Base-by-base conservation (phyloP, 805 yeast genomes). In the Ogataea trehaloabstinens region DNA sequence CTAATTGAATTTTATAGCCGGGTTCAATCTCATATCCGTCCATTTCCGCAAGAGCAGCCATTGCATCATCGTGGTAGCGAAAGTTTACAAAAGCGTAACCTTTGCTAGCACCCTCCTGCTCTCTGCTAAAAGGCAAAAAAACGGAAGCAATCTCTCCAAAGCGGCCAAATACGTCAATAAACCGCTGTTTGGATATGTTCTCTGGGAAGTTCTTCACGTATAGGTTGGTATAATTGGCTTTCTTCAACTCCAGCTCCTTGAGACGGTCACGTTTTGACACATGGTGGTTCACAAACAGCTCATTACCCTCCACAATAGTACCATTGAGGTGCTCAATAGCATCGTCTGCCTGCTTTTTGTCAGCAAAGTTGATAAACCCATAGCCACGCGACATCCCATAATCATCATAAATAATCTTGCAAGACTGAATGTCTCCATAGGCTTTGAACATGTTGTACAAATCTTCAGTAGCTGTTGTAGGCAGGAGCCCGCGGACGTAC, bases 351-450 rank as follows among this genome's bases (percentile, higher is more conserved):
- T 76, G 74, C 8, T 68, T 69, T 33, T 76, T 73, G 40, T 68
- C 63, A 35, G 72, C 66, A 54, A 71, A 85, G 45, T 84, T 82
- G 13, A 85, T 74, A 60, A 85, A 85, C 6, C 91, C 93, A 56
- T 71, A 78, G 18, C 80, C 77, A 46, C 64, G 66, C 20, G 71
- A 64, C 18, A 52, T 53, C 10, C 77, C 76, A 41, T 50, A 63
- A 20, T 71, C 73, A 45, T 74, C 73, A 37, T 61, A 57, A 6
- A 76, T 70, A 12, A 76, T 61, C 45, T 76, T 76, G 43, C 77
- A 65, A 4, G 74, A 64, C 7, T 65, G 43, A 6, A 73, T 57
- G 1, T 66, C 63, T 15, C 79, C 79, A 48, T 53, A 72, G 10
- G 57, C 55, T 31, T 52, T 48, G 50, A 72, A 71, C 2, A 69